Base-by-base conservation (phyloP, 2,329 filamentous ascomycete species). In the Hymenoscyphus linearis region DNA sequence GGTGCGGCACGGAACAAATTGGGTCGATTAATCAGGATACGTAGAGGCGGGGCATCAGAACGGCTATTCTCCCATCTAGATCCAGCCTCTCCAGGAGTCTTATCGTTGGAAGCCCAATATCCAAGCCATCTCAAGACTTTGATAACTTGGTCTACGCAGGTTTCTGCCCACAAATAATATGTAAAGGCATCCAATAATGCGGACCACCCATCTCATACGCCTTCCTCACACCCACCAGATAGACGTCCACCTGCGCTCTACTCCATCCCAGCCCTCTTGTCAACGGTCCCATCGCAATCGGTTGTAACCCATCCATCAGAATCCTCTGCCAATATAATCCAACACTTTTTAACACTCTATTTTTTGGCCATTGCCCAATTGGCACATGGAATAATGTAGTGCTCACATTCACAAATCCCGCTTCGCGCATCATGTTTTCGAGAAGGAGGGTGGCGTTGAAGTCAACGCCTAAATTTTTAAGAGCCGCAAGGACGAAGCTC, bases 161-260 rank as follows among this genome's bases (percentile, higher is more conserved):
- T 69, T 79, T 83, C 70, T 84, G 82, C 16, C 77, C 82, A 65
- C 81, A 83, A 13, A 83, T 74, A 57, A 84, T 76, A 67, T 82
- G 78, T 65, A 83, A 74, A 9, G 81, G 81, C 82, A 85, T 84
- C 64, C 82, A 83, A 77, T 74, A 66, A 79, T 76, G 65, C 72
- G 73, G 60, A 53, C 50, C 62, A 18, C 18, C 50, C 14, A 80
- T 78, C 64, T 74, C 72, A 64, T 80, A 81, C n/a, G 77, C 79
- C 62, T 74, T 79, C 63, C 79, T 73, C 16, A 82, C 79, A 18
- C 78, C 73, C 13, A 80, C 72, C 16, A 83, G 74, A 62, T 80
- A 79, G 13, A 79, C 64, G 64, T 82, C 77, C 10, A 81, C 78
- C 62, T 82, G 73, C 37, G 80, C 77, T 34, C 74, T 74, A 16